phyloP scores from a whole-genome alignment of 495 filamentous ascomycete genomes.

The Podospora australis region DNA sequence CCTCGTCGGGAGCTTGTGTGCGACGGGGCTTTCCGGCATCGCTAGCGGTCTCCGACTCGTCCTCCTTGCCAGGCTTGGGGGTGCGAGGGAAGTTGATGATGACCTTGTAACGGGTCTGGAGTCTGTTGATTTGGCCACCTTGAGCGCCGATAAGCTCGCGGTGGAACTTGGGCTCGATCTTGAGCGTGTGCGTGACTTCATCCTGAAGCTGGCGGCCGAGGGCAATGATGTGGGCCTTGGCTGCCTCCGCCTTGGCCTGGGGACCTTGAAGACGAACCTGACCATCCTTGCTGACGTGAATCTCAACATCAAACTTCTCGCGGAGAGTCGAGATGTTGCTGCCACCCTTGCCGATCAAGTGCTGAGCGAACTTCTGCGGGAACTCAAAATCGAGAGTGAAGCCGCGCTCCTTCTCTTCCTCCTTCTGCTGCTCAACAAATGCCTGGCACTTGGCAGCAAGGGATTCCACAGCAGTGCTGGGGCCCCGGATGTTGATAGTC shows the following conservation, averaged over 20 bases:
- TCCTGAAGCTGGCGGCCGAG: conserved; percentile 77
- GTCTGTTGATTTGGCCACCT: conserved; percentile 84
- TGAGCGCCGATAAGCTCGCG: conserved; percentile 83
- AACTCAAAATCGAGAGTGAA: conserved; percentile 83
- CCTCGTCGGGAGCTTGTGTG: conserved; percentile 81
- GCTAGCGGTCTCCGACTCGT: conserved; percentile 58
- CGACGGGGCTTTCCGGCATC: conserved; percentile 63
- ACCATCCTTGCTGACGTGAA: conserved; percentile 76
- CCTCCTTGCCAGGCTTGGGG: conserved; percentile 54
- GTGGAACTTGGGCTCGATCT: conserved; percentile 82
- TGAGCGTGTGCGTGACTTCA: conserved; percentile 76
- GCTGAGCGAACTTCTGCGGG: conserved; percentile 87
- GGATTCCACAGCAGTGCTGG: conserved; percentile 59
- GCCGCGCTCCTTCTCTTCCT: conserved; percentile 82
- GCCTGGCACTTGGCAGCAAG: conserved; percentile 61
- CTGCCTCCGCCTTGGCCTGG: conserved; percentile 67
- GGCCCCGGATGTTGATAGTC: conserved; percentile 68
- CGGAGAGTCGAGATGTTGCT: conserved; percentile 93
- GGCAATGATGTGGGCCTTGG: conserved; percentile 66
- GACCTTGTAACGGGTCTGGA: conserved; percentile 84
- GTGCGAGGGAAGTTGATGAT: conserved; percentile 89
- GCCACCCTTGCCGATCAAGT: conserved; percentile 85
- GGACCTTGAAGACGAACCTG: conserved; percentile 56
- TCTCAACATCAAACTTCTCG: conserved; percentile 95
- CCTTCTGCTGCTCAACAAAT: conserved; percentile 77